Percentiles rank a stretch among this genome's conserved stretches.
phyloP scores from a whole-genome alignment of 2,329 filamentous ascomycete species.

The Tolypocladium pustulatum region DNA sequence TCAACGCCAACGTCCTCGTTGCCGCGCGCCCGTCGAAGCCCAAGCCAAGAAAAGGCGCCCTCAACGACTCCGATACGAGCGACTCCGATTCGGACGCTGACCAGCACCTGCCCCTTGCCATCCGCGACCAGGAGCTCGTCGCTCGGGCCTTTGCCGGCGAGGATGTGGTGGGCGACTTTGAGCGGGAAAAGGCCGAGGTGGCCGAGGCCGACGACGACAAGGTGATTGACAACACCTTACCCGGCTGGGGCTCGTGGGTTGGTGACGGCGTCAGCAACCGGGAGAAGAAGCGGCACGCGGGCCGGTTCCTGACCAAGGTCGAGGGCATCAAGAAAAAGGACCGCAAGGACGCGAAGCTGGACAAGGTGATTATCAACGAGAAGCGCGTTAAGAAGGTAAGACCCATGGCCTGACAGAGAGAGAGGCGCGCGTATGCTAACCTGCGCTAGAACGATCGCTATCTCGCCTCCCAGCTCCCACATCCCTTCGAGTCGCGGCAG shows the following conservation, averaged over 20 bases:
- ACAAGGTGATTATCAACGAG: constrained; percentile 85
- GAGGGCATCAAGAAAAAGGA: constrained; percentile 67
- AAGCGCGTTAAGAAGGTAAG: constrained; percentile 76
- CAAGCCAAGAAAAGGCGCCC: constrained; percentile 14
- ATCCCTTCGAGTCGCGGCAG: constrained; percentile 75
- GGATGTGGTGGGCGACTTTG: constrained; percentile 73
- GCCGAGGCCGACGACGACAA: constrained; percentile 74
- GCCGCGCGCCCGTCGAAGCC: constrained; percentile 18
- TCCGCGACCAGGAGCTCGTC: constrained; percentile 58
- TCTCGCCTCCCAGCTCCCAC: constrained; percentile 71
- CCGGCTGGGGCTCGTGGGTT: constrained; percentile 89
- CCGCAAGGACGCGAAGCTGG: constrained; percentile 72
- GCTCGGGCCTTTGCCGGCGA: constrained; percentile 81
- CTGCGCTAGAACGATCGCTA: constrained; percentile 65
- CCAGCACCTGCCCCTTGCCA: constrained; percentile 43
- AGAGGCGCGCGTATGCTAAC: background rate
- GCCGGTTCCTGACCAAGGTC: constrained; percentile 52
- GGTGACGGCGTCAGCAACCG: constrained; percentile 70
- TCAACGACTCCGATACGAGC: constrained; percentile 20
- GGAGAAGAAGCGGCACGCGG: constrained; percentile 53
- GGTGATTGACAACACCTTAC: constrained; percentile 71
- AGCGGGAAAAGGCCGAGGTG: constrained; percentile 63
- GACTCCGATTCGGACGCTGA: constrained; percentile 34
- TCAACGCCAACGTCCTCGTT: constrained; percentile 23
- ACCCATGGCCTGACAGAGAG: background rate